Base-by-base conservation (phyloP, 2,329 filamentous ascomycete genomes). In the Trichoderma brevicompactum region DNA sequence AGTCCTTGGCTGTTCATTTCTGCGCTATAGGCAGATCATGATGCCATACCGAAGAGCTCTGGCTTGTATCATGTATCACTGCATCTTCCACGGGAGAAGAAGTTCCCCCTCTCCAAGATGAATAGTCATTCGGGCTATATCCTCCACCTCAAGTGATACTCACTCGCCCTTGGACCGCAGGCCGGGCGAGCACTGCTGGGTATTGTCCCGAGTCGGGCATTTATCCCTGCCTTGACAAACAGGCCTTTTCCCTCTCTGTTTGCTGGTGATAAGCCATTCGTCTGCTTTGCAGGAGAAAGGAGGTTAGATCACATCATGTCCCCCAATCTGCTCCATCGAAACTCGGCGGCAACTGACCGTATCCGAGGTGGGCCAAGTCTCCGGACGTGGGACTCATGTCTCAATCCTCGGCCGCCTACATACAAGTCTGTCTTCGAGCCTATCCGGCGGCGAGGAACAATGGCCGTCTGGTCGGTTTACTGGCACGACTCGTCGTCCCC, bases 351-450 rank as follows among this genome's bases (percentile, higher is more conserved):
- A 60, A 43, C 15, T 34, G 53, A 32, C 56, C 56, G 49, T 36
- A 19, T 32, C 53, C 36, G 46, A 40, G 46, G 60, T 54, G 65
- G 52, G 36, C 41, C 59, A 66, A 52, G 53, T 49, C 65, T 54
- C 59, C 59, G 50, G 46, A 40, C 32, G 65, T 66, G 48, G 65
- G 54, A 67, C 62, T 50, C 46, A 64, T 64, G 62, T 61, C 65
- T 67, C 65, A 67, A 44, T 23, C 46, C 32, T 65, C 65, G 65
- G 65, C 36, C 54, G 9, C 54, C 32, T 46, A 67, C 65, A 65
- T 56, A 9, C 58, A 53, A 53, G 7, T 23, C 48, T 48, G 49
- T 41, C 59, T 13, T 36, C 65, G 54, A 48, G 48, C 40, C 59
- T 28, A 44, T 44, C 36, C 12, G 17, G 19, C 7, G 23, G 38